Conservation (phyloP, 805 yeast genomes). For the Starmerella vitae region DNA sequence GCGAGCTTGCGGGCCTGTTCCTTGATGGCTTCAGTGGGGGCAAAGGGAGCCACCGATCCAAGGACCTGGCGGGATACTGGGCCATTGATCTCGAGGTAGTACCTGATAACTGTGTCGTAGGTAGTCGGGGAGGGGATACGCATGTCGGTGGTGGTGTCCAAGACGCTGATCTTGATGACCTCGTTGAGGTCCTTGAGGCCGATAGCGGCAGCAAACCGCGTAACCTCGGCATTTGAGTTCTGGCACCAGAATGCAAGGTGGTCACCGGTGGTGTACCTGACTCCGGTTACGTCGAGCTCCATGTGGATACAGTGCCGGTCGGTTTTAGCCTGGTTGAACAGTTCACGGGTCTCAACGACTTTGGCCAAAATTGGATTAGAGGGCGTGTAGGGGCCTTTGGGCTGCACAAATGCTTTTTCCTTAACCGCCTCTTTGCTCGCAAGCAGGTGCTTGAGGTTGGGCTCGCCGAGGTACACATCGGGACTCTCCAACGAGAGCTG, state of each 20-base stretch:
- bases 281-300: slow-evolving; percentile 67
- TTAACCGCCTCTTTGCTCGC: slow-evolving; percentile 31
- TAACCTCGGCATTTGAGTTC: slow-evolving; percentile 63
- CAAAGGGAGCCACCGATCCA: slow-evolving; percentile 59
- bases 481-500: slow-evolving; percentile 27
- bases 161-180: slow-evolving; percentile 50
- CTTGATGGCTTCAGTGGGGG: slow-evolving; percentile 53
- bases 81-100: slow-evolving; percentile 83
- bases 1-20: slow-evolving; percentile 40
- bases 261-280: slow-evolving; percentile 88
- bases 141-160: slow-evolving; percentile 41
- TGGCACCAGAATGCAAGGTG: slow-evolving; percentile 93
- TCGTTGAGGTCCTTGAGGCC: slow-evolving; percentile 42
- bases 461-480: slow-evolving; percentile 69
- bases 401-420: background rate
- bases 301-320: slow-evolving; percentile 76
- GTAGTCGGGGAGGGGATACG: slow-evolving; percentile 53
- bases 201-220: slow-evolving; percentile 50
- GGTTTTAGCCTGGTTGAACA: slow-evolving; percentile 39
- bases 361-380: slow-evolving; percentile 73
- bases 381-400: slow-evolving; percentile 50
- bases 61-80: slow-evolving; percentile 84
- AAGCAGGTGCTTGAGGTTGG: slow-evolving; percentile 43
- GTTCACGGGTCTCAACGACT: slow-evolving; percentile 46
- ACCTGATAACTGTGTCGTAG: slow-evolving; percentile 71